Percentiles rank a stretch among this genome's conserved stretches.
These are phyloP conservation scores for Pythium insidiosum DNA, from an alignment of 352 stramenopile genomes.

Conservation along the genomic window DNA sequence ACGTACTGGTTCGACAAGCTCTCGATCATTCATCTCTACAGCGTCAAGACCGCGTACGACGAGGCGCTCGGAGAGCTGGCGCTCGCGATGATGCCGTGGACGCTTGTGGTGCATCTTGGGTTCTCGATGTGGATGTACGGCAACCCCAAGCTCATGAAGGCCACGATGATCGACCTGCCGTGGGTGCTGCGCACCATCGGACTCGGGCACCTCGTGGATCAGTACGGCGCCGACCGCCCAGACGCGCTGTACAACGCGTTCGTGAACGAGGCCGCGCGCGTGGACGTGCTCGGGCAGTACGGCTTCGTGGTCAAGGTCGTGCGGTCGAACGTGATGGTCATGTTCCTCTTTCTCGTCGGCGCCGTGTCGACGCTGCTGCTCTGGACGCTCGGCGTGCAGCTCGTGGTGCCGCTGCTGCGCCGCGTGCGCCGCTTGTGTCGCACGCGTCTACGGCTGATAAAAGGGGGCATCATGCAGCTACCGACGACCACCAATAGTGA, in stretches of 20 bases:
- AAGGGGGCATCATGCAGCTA: too few species aligned
- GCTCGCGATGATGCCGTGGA: slow-evolving; percentile 29
- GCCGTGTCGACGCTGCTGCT: slow-evolving; percentile 23
- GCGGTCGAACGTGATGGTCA: slow-evolving; percentile 37
- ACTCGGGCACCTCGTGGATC: slow-evolving; percentile 11
- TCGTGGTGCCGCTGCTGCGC: slow-evolving; percentile 20
- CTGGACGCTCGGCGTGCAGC: slow-evolving; percentile 19
- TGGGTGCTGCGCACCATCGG: slow-evolving; percentile 22
- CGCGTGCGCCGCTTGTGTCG: not conserved
- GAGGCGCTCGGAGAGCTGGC: slow-evolving; percentile 40
- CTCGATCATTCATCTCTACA: slow-evolving; percentile 64
- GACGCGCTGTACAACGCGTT: slow-evolving; percentile 24
- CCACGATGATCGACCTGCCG: slow-evolving; percentile 23
- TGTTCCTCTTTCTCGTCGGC: slow-evolving; percentile 30
- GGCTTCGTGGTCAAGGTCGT: slow-evolving; percentile 39
- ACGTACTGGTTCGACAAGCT: slow-evolving; percentile 84
- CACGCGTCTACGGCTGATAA: too few species aligned
- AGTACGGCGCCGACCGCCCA: slow-evolving; percentile 14
- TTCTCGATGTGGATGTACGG: slow-evolving; percentile 51
- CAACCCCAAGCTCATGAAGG: slow-evolving; percentile 26
- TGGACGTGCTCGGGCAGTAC: slow-evolving; percentile 22
- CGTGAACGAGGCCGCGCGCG: slow-evolving; percentile 12
- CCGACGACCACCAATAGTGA: too few species aligned
- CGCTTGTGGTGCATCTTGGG: slow-evolving; percentile 33
- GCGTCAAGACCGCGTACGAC: slow-evolving; percentile 74